These are phyloP conservation scores for Phaseolus coccineus DNA, from an alignment of 331 rosid genomes.

Conservation along the genomic window DNA sequence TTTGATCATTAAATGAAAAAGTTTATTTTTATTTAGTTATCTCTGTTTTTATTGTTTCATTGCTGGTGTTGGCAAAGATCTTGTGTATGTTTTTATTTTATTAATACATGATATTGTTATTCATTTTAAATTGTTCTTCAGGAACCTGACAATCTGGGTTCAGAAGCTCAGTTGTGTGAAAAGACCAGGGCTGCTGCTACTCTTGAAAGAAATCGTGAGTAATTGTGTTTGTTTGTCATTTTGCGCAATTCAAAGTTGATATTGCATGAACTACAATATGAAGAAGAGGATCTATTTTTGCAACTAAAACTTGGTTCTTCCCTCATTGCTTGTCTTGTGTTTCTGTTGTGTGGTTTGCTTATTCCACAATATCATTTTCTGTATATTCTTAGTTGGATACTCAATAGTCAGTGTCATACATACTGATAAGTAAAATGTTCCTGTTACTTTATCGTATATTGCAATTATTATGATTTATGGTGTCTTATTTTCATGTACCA, in stretches of 20 bases:
- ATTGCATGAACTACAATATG: conserved; percentile 23
- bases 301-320: conserved; percentile 24
- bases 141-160: conserved; percentile 62
- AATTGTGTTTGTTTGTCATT: conserved; percentile 34
- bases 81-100: conserved; percentile 11
- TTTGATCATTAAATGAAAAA: conserved; percentile 28
- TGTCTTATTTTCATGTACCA: neutral
- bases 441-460: neutral
- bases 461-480: conserved; percentile 2
- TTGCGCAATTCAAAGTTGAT: conserved; percentile 27
- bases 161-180: conserved; percentile 59
- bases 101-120: neutral
- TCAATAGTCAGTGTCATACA: too few relatives aligned
- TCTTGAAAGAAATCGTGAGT: conserved; percentile 79
- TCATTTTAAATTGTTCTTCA: conserved; percentile 42
- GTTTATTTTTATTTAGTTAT: conserved; percentile 1
- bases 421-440: neutral
- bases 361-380: too few relatives aligned
- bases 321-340: conserved; percentile 23
- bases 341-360: conserved; percentile 18
- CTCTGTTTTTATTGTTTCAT: conserved; percentile 21
- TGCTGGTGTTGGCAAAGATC: conserved; percentile 36
- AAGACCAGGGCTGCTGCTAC: conserved; percentile 51
- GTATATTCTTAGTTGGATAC: too few relatives aligned
- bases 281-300: neutral